Conservation (phyloP, 2,329 filamentous ascomycete genomes). For the Pseudogymnoascus sp. region DNA sequence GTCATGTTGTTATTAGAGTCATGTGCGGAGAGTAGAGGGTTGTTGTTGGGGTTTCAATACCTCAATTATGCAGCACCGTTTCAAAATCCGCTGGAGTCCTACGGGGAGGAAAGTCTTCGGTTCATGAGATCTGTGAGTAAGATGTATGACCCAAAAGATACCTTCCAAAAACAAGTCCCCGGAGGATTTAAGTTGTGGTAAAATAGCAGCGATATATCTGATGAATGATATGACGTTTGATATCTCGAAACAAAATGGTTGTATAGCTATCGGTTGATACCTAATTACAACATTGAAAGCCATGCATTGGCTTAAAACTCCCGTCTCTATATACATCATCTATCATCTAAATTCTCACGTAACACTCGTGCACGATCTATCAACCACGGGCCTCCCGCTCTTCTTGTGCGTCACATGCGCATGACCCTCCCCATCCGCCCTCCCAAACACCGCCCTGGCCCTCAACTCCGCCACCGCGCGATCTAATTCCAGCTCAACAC, state of each 20-base stretch:
- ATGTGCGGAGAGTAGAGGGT: not conserved
- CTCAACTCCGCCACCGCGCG: conserved; percentile 61
- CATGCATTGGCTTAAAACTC: too few species aligned
- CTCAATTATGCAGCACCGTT: conserved; percentile 11
- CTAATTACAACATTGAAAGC: too few species aligned
- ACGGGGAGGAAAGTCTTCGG: conserved; percentile 11
- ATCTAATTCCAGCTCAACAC: conserved; percentile 80
- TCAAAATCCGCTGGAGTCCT: not conserved
- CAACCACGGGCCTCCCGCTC: not conserved
- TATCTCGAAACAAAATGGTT: not conserved
- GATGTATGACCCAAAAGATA: conserved; percentile 22
- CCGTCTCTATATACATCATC: not conserved
- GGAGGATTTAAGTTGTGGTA: conserved; percentile 21
- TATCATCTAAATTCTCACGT: not conserved
- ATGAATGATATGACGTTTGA: not conserved
- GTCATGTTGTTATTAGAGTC: conserved; percentile 4
- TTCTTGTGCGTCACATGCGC: not conserved
- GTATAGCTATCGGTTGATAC: too few species aligned
- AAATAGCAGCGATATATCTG: not conserved
- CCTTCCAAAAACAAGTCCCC: conserved; percentile 23
- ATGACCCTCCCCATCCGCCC: not conserved
- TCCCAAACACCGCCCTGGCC: conserved; percentile 43
- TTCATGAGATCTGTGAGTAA: conserved; percentile 17
- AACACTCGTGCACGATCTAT: not conserved
- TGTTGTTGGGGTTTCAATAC: conserved; percentile 11